Evolutionary conservation across 1,139 yeast genomes (phyloP).

Genomic region (Yarrowia galli): DNA sequence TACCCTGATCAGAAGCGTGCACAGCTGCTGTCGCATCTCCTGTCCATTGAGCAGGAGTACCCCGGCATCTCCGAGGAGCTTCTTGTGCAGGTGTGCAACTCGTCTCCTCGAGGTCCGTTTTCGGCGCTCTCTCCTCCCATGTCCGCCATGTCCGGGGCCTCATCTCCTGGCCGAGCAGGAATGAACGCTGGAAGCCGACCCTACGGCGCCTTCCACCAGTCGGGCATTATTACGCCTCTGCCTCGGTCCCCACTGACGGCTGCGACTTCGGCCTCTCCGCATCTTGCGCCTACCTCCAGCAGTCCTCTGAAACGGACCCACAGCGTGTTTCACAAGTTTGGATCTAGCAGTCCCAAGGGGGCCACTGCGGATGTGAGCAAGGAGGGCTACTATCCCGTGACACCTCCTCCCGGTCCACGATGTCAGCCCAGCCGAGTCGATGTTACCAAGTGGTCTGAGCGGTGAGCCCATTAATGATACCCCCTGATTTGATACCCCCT

Average conservation of each 20-base stretch:
- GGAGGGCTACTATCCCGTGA: slow-evolving; percentile 28
- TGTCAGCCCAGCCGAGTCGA: slow-evolving; percentile 21
- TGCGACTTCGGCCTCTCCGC: background rate
- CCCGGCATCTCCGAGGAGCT: slow-evolving; percentile 32
- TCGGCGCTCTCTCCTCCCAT: slow-evolving; percentile 22
- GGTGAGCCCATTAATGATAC: background rate
- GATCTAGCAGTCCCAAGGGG: background rate
- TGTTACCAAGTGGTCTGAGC: background rate
- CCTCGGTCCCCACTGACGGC: background rate
- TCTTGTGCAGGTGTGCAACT: slow-evolving; percentile 3
- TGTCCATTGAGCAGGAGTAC: slow-evolving; percentile 30
- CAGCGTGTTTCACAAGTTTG: slow-evolving; percentile 3
- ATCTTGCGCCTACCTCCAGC: background rate
- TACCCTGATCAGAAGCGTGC: slow-evolving; percentile 21
- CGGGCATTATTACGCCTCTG: slow-evolving; percentile 4
- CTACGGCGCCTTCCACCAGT: slow-evolving; percentile 27
- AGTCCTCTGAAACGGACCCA: slow-evolving; percentile 15
- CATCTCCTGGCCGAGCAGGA: slow-evolving; percentile 23
- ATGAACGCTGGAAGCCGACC: slow-evolving; percentile 19
- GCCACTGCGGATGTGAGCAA: background rate
- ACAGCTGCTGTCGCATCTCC: slow-evolving; percentile 18
- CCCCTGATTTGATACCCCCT: too few species aligned
- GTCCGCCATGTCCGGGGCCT: slow-evolving; percentile 3
- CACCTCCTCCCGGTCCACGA: slow-evolving; percentile 31
- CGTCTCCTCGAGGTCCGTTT: slow-evolving; percentile 14